A percentile compares a stretch with the other conserved stretches of the same genome.
Conservation (phyloP, 2,329 filamentous ascomycete species). For the Coniochaeta hoffmannii region DNA sequence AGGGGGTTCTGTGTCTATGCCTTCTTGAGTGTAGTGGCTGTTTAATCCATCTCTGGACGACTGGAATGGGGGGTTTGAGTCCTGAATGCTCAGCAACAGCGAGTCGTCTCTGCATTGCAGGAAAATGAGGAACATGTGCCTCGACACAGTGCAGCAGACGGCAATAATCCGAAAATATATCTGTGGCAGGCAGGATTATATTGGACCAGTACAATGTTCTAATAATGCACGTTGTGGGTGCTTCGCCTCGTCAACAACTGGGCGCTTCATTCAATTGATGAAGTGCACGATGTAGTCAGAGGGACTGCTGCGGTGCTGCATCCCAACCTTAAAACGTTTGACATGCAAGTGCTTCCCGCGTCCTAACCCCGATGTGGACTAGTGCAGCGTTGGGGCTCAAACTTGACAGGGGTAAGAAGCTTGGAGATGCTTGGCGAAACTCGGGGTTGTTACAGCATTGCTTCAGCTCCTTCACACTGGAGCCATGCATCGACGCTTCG, state of each 20-base stretch:
- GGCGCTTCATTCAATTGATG: background rate
- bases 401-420: background rate
- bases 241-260: background rate
- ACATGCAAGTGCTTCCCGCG: background rate
- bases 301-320: too few relatives aligned
- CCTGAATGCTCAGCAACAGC: too few relatives aligned
- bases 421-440: conserved; percentile 18
- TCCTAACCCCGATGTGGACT: background rate
- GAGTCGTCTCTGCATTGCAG: too few relatives aligned
- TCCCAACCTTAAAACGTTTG: background rate
- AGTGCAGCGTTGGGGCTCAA: background rate
- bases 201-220: too few relatives aligned
- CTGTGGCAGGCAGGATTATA: too few relatives aligned
- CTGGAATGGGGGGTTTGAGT: too few relatives aligned
- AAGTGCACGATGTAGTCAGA: background rate
- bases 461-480: conserved; percentile 18
- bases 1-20: too few relatives aligned
- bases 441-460: conserved; percentile 23
- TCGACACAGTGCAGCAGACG: too few relatives aligned
- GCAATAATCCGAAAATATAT: too few relatives aligned
- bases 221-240: background rate
- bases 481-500: conserved; percentile 17
- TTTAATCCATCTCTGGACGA: too few relatives aligned
- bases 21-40: too few relatives aligned
- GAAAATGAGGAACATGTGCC: too few relatives aligned